Evolutionary conservation across 495 filamentous ascomycete genomes (phyloP), one percentile per base, ranked within the genome.

Genomic region (Neurospora sp.): DNA sequence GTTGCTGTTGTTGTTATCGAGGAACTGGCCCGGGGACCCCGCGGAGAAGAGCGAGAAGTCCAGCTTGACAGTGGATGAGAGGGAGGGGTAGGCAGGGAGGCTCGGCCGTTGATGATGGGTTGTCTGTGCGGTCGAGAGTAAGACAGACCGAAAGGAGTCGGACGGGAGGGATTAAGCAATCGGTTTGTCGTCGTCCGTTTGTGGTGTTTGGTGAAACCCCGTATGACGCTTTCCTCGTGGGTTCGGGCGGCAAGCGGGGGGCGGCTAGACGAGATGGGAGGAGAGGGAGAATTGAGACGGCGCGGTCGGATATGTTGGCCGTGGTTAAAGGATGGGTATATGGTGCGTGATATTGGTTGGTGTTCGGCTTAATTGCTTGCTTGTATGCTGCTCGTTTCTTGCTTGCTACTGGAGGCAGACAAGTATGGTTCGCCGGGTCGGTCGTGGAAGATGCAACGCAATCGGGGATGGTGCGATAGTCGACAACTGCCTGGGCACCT

Each of bases 11-110:
- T 86, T 76, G 66, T 83, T 80, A 85, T 85, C 82, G 82, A 84
- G 84, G 75, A 85, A 87, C 74, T 86, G 84, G 80, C 79, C 85
- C 75, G 82, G 79, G 75, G 86, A 85, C 79, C 84, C 86, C 75
- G 82, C 78, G 20, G 83, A 82, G 20, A 84, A 73, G 5, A 80
- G 83, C 72, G 85, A 87, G 75, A 84, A 84, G 85, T 87, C 85
- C 84, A 87, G 83, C 41, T 75, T 86, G 82, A 78, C 73, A 11
- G 27, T 38, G 35, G 35, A 60, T 44, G 71, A 40, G 72, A 72
- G 42, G 72, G 62, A 70, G 72, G 41, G 69, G 41, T 3, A 20
- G n/a, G 44, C 37, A 70, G 66, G 16, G 66, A 39, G 54, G 54
- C 31, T 66, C 54, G 27, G 54, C 54, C 27, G 14, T 35, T 14